phyloP scores from a whole-genome alignment of 2,329 filamentous ascomycete species.

The Hysterium pulicare region DNA sequence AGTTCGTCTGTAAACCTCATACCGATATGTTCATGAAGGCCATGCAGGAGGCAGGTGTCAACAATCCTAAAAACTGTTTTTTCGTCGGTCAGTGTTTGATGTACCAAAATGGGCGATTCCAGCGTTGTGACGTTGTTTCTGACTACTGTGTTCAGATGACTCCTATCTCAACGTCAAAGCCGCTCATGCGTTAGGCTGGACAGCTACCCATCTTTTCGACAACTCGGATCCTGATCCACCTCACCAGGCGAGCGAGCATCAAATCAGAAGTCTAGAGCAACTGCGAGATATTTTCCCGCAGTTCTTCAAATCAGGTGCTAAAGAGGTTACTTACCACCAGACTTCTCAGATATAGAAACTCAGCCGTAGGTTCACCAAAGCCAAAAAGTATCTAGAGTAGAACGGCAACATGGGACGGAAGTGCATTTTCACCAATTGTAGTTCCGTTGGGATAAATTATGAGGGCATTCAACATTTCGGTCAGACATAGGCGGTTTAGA shows the following conservation, averaged over 20 bases:
- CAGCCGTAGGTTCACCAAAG: too few relatives aligned
- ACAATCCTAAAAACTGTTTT: constrained; percentile 69
- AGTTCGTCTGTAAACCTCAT: constrained; percentile 83
- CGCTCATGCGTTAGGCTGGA: constrained; percentile 81
- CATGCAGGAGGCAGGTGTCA: constrained; percentile 76
- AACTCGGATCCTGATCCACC: constrained; percentile 63
- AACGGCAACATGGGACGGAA: too few relatives aligned
- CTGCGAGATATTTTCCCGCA: constrained; percentile 75
- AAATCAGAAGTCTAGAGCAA: constrained; percentile 73
- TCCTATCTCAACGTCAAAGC: constrained; percentile 77
- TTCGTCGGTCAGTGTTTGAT: constrained; percentile 75
- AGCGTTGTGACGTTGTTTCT: constrained; percentile 1
- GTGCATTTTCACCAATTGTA: too few relatives aligned
- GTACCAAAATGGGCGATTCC: too few relatives aligned
- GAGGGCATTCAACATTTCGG: too few relatives aligned
- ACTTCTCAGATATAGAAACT: too few relatives aligned
- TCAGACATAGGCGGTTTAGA: too few relatives aligned
- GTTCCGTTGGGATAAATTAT: too few relatives aligned
- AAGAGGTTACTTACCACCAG: too few relatives aligned
- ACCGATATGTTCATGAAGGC: constrained; percentile 81
- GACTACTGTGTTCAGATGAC: constrained; percentile 61
- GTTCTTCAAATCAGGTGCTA: constrained; percentile 63
- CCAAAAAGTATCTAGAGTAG: too few relatives aligned
- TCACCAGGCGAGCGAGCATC: constrained; percentile 65
- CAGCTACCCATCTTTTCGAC: constrained; percentile 79